Evolutionary conservation across 345 rosid species (phyloP).

Genomic region (Corchorus olitorius): DNA sequence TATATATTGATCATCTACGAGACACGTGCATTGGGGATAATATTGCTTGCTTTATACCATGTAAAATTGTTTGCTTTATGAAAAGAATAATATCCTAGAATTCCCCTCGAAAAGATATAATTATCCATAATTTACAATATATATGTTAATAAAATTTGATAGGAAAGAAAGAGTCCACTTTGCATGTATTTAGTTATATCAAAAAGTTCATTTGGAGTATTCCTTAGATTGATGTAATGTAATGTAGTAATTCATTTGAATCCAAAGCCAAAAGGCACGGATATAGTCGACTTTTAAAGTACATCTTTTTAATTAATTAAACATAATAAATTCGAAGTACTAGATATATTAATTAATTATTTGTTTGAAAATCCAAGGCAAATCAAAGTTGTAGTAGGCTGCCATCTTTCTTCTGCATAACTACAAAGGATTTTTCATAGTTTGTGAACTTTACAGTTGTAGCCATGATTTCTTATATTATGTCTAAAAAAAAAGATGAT

Average conservation of each 20-base stretch:
- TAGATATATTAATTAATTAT: background rate
- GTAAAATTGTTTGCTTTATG: slow-evolving; percentile 29
- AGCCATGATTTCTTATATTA: slow-evolving; percentile 29
- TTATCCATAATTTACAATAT: too few species aligned
- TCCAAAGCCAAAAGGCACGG: slow-evolving; percentile 16
- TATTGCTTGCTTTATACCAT: slow-evolving; percentile 19
- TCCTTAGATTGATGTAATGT: background rate
- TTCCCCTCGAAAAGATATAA: background rate
- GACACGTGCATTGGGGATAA: slow-evolving; percentile 13
- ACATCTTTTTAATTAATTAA: too few species aligned
- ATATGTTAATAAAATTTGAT: background rate
- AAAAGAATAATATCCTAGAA: slow-evolving; percentile 25
- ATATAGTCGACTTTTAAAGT: background rate
- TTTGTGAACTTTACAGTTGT: slow-evolving; percentile 38
- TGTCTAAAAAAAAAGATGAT: slow-evolving; percentile 6
- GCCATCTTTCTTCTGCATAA: background rate
- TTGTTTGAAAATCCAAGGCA: slow-evolving; percentile 6
- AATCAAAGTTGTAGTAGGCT: slow-evolving; percentile 11
- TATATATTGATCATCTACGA: slow-evolving; percentile 29
- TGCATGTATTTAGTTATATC: slow-evolving; percentile 5
- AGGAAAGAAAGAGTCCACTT: background rate
- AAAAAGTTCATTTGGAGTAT: background rate
- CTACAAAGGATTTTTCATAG: background rate
- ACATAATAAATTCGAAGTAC: background rate
- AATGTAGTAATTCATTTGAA: background rate